phyloP scores from a whole-genome alignment of 2,329 filamentous ascomycete species.

The Trichoderma aggressivum region DNA sequence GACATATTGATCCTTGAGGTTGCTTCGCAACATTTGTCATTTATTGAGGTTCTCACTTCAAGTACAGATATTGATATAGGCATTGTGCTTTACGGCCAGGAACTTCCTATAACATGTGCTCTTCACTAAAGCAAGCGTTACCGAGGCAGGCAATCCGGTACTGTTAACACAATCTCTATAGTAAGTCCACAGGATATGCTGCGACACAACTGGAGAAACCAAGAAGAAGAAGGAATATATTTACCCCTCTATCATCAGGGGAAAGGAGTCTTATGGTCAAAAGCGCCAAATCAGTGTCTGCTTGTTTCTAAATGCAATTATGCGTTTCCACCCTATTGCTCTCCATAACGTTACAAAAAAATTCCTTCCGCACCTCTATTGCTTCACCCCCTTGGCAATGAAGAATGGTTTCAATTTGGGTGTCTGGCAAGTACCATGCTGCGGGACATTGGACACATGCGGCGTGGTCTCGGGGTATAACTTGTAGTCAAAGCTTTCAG shows the following conservation, averaged over 20 bases:
- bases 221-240: not conserved
- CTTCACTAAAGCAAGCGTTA: not conserved
- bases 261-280: not conserved
- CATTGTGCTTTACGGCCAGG: not conserved
- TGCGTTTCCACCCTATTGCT: not conserved
- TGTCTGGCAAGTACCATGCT: not conserved
- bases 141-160: not conserved
- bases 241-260: not conserved
- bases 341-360: not conserved
- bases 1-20: not conserved
- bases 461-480: not conserved
- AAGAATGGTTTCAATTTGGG: not conserved
- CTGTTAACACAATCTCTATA: not conserved
- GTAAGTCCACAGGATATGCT: not conserved
- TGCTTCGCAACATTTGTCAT: not conserved
- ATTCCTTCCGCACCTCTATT: not conserved
- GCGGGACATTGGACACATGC: not conserved
- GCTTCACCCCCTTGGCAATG: not conserved
- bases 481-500: slow-evolving; percentile 1
- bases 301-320: not conserved
- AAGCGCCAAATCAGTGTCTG: not conserved
- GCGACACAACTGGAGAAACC: fast-evolving
- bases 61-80: not conserved
- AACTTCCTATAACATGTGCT: not conserved
- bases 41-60: not conserved